Base-by-base conservation (phyloP, 2,329 filamentous ascomycete species). In the Aspergillus proliferans region DNA sequence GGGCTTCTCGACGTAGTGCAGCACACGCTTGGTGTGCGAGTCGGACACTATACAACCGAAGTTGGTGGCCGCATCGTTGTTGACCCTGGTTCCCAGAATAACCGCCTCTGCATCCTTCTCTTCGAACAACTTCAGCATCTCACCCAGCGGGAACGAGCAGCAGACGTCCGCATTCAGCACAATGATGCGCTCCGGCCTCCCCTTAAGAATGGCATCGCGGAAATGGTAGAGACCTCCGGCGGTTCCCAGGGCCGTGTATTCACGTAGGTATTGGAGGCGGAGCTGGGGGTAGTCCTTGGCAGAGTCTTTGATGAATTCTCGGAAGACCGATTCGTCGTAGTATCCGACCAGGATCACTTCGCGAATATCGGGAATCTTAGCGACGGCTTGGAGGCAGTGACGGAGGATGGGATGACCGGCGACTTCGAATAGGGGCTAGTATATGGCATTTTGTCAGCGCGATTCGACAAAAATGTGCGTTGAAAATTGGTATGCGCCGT, bases 1-100 rank as follows among this genome's bases (percentile, higher is more conserved):
- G 58, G 93, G 93, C 78, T 97, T 97, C 81, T 97, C 93, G 69
- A 98, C 93, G 74, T 98, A 97, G 76, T 98, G 93, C 52, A 97
- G 84, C 42, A 98, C 93, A 58, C 92, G 89, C 69, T 92, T 91
- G 56, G 88, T 95, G 74, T 96, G 89, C 40, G 86, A 77, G 71
- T 98, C 93, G 48, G 88, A 93, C 49, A 97, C 93, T 65, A 97
- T 95, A 79, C 93, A 98, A 55, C 93, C 93, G 68, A 97, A 98
- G 78, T 97, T 97, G 62, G 82, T 87, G 28, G 93, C 92, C 18
- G 91, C 87, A 49, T 97, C 92, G 65, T 94, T 88, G 66, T 84
- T 84, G 50, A 97, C 89, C 48, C 90, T 81, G 38, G 93, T 98
- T 47, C 93, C 93, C 56, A 98, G 78, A 68, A 98, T 96, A 58